Evolutionary conservation across 768 basidiomycete genomes (phyloP).

Genomic region (Clitopilus passeckerianus): DNA sequence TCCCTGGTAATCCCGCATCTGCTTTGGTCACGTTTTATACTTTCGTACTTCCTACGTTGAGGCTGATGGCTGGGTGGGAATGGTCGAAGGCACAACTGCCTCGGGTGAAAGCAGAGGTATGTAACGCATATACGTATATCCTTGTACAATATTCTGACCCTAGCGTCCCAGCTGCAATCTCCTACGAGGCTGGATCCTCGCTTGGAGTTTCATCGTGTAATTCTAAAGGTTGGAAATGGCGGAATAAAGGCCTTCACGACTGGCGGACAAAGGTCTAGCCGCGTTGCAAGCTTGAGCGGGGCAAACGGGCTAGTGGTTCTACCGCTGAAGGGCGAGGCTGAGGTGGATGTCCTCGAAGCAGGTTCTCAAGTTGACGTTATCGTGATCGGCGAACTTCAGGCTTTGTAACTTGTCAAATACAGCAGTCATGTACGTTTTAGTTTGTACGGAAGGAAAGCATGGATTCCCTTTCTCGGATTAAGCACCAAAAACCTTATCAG

Average conservation of each 20-base stretch:
- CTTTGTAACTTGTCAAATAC: neutral
- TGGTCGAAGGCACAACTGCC: slow-evolving; percentile 49
- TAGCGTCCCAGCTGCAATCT: slow-evolving; percentile 41
- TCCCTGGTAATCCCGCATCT: slow-evolving; percentile 87
- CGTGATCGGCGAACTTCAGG: slow-evolving; percentile 61
- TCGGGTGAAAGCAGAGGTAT: slow-evolving; percentile 59
- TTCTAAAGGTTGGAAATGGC: slow-evolving; percentile 39
- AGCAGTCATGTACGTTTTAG: neutral
- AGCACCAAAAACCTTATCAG: neutral
- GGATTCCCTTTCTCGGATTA: no score
- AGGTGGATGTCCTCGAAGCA: slow-evolving; percentile 32
- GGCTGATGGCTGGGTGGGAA: slow-evolving; percentile 68
- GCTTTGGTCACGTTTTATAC: slow-evolving; percentile 84
- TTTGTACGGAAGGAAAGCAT: neutral
- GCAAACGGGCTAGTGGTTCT: slow-evolving; percentile 78
- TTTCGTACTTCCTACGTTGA: slow-evolving; percentile 78
- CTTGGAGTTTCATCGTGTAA: slow-evolving; percentile 79
- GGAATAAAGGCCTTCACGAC: slow-evolving; percentile 71
- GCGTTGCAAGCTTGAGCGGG: slow-evolving; percentile 73
- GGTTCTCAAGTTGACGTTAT: slow-evolving; percentile 60
- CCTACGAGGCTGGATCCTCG: slow-evolving; percentile 67
- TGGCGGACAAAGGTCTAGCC: slow-evolving; percentile 82
- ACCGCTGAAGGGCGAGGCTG: slow-evolving; percentile 34
- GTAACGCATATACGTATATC: slow-evolving; percentile 10
- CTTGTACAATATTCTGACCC: neutral